Conservation (phyloP, 495 filamentous ascomycete genomes). For the Daldinia childiae region DNA sequence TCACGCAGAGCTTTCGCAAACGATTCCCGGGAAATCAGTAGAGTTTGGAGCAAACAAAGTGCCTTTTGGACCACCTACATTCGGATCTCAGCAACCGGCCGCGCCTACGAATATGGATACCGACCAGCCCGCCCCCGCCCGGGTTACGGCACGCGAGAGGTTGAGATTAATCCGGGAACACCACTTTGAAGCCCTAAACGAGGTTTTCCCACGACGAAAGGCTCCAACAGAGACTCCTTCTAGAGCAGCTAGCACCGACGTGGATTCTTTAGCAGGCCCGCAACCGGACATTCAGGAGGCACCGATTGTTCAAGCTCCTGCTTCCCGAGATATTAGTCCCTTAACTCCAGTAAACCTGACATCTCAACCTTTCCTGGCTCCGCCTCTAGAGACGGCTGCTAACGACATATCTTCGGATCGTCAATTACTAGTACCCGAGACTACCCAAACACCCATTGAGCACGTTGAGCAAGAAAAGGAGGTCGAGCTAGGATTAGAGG, state of each 20-base stretch:
- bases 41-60: not conserved
- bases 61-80: not conserved
- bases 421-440: constrained; percentile 22
- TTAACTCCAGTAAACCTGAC: constrained; percentile 12
- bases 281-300: constrained; percentile 10
- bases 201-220: not conserved
- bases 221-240: not conserved
- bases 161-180: constrained; percentile 36
- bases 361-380: constrained; percentile 21
- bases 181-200: constrained; percentile 23
- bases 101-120: constrained; percentile 42
- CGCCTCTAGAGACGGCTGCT: constrained; percentile 1
- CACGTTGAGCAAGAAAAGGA: constrained; percentile 18
- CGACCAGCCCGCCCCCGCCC: constrained; percentile 12
- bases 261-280: constrained; percentile 1
- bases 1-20: constrained; percentile 17
- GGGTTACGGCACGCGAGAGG: constrained; percentile 46
- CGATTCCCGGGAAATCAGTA: not conserved
- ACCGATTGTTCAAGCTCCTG: constrained; percentile 5
- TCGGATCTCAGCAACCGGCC: constrained; percentile 3
- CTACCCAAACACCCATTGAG: not conserved
- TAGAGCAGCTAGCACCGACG: not conserved
- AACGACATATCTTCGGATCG: constrained; percentile 9
- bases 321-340: constrained; percentile 11
- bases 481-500: constrained; percentile 10